Base-by-base conservation (phyloP, 2,329 filamentous ascomycete genomes). In the Penicillium freii region DNA sequence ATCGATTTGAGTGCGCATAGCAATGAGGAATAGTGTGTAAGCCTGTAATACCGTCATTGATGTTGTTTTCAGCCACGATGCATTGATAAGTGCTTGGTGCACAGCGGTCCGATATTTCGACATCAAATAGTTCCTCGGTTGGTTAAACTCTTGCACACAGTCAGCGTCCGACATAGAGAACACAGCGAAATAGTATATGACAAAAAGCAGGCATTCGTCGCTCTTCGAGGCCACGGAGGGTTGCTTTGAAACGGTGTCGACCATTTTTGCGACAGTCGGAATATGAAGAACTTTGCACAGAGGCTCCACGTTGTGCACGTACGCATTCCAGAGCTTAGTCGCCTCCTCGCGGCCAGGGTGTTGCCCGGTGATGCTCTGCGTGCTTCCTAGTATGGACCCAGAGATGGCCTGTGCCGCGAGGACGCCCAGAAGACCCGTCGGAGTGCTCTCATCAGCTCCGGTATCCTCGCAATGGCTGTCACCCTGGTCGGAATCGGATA, bases 291-390 rank as follows among this genome's bases (percentile, higher is more conserved):
- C 67, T 69, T 92, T 92, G 63, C 85, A 84, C 45, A 91, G 71
- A 0, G 89, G 89, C 65, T 92, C 89, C 54, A 92, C 85, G 59
- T 90, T 86, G 48, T 90, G 85, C 6, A 91, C 76, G 62, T 87
- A 92, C 9, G 85, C 78, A 69, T 91, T 87, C 90, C 90, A 93
- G 5, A 93, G 79, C 50, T 82, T 81, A 66, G 90, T 86, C 27
- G 89, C 83, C 34, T 66, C 55, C 19, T 61, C 56, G 15, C 64
- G 47, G 7, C 51, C 56, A 4, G 71, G 72, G 43, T 73, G 70
- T 65, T 63, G 45, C 59, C 70, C 63, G 43, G 63, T 17, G 67
- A 64, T 7, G 66, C 63, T 54, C 64, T 57, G 45, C 13, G 49
- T 49, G 21, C 6, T 25, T 49, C 46, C 31, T 0, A 13, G 11